A percentile compares a stretch with the other conserved stretches of the same genome.
phyloP scores from a whole-genome alignment of 2,329 filamentous ascomycete species.

The Phaeosphaeria sp. region DNA sequence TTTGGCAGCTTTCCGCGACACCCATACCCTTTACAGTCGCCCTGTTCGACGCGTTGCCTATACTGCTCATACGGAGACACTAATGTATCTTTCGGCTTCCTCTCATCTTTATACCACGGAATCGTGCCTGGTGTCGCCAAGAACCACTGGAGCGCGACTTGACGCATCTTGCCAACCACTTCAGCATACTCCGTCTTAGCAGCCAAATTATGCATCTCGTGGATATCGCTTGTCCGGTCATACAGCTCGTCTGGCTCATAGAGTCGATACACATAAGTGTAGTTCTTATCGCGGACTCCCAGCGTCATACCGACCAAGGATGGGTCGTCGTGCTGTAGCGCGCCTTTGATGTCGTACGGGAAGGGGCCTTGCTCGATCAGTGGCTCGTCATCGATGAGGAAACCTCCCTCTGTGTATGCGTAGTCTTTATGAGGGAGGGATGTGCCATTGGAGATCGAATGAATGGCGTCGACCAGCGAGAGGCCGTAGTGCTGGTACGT shows the following conservation, averaged over 20 bases:
- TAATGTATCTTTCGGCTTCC: neutral
- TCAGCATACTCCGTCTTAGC: slow-evolving; percentile 12
- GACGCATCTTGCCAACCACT: neutral
- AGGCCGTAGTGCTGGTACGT: slow-evolving; percentile 52
- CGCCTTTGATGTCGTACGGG: slow-evolving; percentile 57
- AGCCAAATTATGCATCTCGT: slow-evolving; percentile 52
- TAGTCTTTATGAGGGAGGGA: slow-evolving; percentile 46
- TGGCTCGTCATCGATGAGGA: slow-evolving; percentile 54
- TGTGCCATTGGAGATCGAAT: slow-evolving; percentile 4
- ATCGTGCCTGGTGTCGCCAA: neutral
- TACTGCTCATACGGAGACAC: neutral
- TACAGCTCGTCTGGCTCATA: slow-evolving; percentile 58
- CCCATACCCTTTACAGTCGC: neutral
- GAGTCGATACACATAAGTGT: slow-evolving; percentile 55
- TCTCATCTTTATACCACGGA: neutral
- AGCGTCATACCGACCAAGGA: slow-evolving; percentile 54
- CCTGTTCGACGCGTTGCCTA: neutral
- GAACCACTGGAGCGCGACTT: neutral
- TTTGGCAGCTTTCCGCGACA: neutral
- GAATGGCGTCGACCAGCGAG: slow-evolving; percentile 42
- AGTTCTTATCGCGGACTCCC: slow-evolving; percentile 45
- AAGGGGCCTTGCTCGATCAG: slow-evolving; percentile 54
- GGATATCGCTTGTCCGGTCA: slow-evolving; percentile 45
- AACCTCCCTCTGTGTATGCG: slow-evolving; percentile 56
- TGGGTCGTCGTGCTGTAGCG: slow-evolving; percentile 56